Evolutionary conservation across 257 asterid species (phyloP), one percentile per base, ranked within the genome.

Genomic region (Jacaranda copaia): DNA sequence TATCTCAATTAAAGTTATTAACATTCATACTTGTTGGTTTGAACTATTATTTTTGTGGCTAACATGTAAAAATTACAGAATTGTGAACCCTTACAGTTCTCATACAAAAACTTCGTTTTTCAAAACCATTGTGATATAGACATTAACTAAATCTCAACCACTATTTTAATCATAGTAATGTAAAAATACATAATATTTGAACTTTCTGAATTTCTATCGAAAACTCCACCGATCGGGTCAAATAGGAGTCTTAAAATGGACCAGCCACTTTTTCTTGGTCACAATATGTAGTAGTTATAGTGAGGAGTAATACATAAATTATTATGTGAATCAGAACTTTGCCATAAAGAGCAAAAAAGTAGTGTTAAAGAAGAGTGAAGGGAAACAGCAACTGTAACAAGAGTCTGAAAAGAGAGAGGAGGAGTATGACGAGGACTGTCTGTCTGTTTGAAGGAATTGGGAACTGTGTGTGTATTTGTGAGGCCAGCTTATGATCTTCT

Each of bases 371-470:
- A 77, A 70, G 77, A 68, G 63, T 57, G 73, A 70, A 60, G 36
- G 78, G 60, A 75, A 65, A 73, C 53, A 55, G 71, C 18, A 77
- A 45, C 73, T 80, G 79, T 61, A 55, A 73, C 68, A 80, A 72
- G 86, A 80, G 79, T 72, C 73, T 84, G 83, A 79, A 87, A 87
- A 83, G 88, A 86, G 85, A 81, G 80, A 48, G 68, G 2, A 25
- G 32, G 32, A 25, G 32, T 25, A 25, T 25, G 72, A 25, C 2
- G 72, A 25, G 74, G 89, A 87, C 90, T 82, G 79, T 62, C 81
- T 90, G 96, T 90, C 90, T 88, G 87, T 87, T 88, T 89, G 90
- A 89, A 88, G 89, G 91, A 87, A 79, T 87, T 84, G 96, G 90
- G 88, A 91, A 87, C 64, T 81, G 93, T 86, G 87, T 79, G 18